Evolutionary conservation across 208 protist species (phyloP).

Genomic region (Crithidia mellificae): DNA sequence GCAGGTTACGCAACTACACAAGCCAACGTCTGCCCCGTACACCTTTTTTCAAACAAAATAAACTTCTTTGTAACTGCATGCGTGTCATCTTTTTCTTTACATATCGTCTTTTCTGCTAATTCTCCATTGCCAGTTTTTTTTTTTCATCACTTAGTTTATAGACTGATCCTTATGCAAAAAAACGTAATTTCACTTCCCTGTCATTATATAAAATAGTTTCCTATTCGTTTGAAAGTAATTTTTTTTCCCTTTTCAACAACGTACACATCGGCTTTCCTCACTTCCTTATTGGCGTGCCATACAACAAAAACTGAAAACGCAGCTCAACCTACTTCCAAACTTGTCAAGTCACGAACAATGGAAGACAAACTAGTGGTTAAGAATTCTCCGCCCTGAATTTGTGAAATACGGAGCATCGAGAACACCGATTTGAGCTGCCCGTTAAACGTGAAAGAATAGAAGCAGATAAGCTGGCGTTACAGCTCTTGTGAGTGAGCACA

Average conservation of each 20-base stretch:
- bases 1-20: too few relatives aligned
- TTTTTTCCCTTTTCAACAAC: slow-evolving; percentile 10
- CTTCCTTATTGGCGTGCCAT: neutral
- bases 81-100: too few relatives aligned
- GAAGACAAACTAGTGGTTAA: too few relatives aligned
- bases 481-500: slow-evolving; percentile 8
- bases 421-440: too few relatives aligned
- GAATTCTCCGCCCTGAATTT: too few relatives aligned
- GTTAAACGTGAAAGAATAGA: neutral
- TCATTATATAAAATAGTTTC: slow-evolving; percentile 1
- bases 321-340: neutral
- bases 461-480: neutral
- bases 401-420: too few relatives aligned
- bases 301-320: neutral
- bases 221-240: neutral
- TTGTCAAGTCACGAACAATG: neutral
- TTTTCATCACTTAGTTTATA: neutral
- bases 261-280: neutral
- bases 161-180: neutral
- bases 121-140: neutral
- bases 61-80: too few relatives aligned
- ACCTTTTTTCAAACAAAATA: too few relatives aligned
- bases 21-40: too few relatives aligned
- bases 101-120: neutral
- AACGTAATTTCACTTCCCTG: slow-evolving; percentile 9